phyloP scores from a whole-genome alignment of 2,329 filamentous ascomycete genomes.

The Cladosporium colombiae region DNA sequence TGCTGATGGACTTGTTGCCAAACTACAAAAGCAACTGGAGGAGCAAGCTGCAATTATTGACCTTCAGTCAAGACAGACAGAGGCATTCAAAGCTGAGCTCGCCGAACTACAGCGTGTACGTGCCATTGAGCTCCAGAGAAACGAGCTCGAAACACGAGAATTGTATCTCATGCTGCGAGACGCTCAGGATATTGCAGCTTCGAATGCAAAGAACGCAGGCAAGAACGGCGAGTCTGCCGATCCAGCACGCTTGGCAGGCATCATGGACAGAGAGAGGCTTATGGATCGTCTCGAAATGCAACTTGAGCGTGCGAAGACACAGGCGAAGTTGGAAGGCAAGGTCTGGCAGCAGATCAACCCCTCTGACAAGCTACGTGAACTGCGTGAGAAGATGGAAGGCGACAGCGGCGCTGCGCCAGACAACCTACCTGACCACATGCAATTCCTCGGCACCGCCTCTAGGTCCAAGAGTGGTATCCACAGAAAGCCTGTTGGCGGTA shows the following conservation, averaged over 20 bases:
- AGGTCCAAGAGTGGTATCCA: slow-evolving; percentile 44
- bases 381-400: slow-evolving; percentile 93
- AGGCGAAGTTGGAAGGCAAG: slow-evolving; percentile 93
- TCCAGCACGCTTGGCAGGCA: slow-evolving; percentile 80
- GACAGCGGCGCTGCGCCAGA: slow-evolving; percentile 47
- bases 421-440: slow-evolving; percentile 57
- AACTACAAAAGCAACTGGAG: slow-evolving; percentile 89
- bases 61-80: slow-evolving; percentile 80
- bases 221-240: slow-evolving; percentile 61
- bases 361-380: slow-evolving; percentile 85
- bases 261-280: slow-evolving; percentile 85
- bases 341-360: slow-evolving; percentile 83
- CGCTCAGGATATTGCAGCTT: slow-evolving; percentile 92
- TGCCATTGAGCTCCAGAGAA: slow-evolving; percentile 87
- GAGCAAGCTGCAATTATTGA: slow-evolving; percentile 91
- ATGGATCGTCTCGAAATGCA: slow-evolving; percentile 95
- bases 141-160: slow-evolving; percentile 93
- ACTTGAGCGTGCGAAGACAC: slow-evolving; percentile 93
- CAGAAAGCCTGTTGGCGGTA: slow-evolving; percentile 35
- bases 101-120: slow-evolving; percentile 82
- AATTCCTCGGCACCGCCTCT: slow-evolving; percentile 59
- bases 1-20: slow-evolving; percentile 88
- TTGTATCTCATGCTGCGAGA: slow-evolving; percentile 97
- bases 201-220: slow-evolving; percentile 67
- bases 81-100: slow-evolving; percentile 84